Conservation (phyloP, 306 rosid genomes). For the Boehmeria nivea region DNA sequence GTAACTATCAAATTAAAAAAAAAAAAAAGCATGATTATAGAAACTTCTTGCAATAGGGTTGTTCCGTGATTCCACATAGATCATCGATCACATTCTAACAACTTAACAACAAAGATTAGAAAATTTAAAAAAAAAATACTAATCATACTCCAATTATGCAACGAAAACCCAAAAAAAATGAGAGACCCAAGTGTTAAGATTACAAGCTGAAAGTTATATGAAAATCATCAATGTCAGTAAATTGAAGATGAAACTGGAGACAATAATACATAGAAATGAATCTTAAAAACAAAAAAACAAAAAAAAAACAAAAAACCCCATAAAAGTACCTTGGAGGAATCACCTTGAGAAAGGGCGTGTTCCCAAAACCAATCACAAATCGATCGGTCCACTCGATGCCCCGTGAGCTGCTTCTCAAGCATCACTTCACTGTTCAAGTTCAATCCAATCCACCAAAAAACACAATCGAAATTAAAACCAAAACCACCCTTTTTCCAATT, state of each 20-base stretch:
- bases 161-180: neutral
- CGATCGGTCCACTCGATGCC: slow-evolving; percentile 95
- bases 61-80: neutral
- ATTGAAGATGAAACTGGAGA: no score
- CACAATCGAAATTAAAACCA: slow-evolving; percentile 6
- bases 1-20: slow-evolving; percentile 41
- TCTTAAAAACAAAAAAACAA: no score
- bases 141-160: no score
- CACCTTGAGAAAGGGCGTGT: slow-evolving; percentile 66
- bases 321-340: slow-evolving; percentile 69
- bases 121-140: no score
- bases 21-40: neutral
- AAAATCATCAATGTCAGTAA: no score
- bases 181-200: neutral
- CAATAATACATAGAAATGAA: neutral
- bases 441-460: slow-evolving; percentile 6
- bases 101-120: no score
- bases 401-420: slow-evolving; percentile 93
- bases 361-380: slow-evolving; percentile 93
- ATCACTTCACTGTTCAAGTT: slow-evolving; percentile 66
- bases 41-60: neutral
- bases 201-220: neutral
- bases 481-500: neutral
- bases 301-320: no score
- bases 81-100: neutral